Conservation (phyloP, 129 eudicot genomes). For the Centrapalus pauciflorus region DNA sequence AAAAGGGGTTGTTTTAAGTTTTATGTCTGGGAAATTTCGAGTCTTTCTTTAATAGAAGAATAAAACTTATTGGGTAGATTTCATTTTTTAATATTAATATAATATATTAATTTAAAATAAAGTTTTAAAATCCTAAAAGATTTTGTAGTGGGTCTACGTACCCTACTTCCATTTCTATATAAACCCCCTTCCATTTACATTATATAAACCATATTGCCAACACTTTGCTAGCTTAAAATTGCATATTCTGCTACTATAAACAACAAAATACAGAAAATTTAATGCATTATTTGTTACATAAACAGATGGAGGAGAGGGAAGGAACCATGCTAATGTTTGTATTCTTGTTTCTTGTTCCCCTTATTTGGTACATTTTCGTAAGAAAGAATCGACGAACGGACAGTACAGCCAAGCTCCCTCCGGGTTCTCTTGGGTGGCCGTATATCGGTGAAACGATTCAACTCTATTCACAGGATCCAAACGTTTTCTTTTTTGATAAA, state of each 20-base stretch:
- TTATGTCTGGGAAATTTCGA: background rate
- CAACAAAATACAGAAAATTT: constrained; percentile 10
- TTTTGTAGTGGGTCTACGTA: constrained; percentile 1
- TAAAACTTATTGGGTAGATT: background rate
- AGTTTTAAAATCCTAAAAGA: background rate
- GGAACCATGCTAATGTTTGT: constrained; percentile 25
- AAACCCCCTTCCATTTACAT: constrained; percentile 21
- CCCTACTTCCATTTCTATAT: constrained; percentile 19
- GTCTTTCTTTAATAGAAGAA: constrained; percentile 13
- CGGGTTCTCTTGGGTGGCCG: constrained; percentile 67
- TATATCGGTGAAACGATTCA: constrained; percentile 62
- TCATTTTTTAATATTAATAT: background rate
- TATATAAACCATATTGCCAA: constrained; percentile 22
- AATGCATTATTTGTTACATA: background rate
- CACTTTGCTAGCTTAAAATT: too few relatives aligned
- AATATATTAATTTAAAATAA: background rate
- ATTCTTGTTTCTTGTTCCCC: constrained; percentile 30
- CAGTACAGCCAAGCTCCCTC: constrained; percentile 43
- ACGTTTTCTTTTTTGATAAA: constrained; percentile 40
- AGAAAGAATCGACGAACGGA: constrained; percentile 14
- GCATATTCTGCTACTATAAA: constrained; percentile 2
- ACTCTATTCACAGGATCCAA: constrained; percentile 63
- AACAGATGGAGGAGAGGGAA: constrained; percentile 16
- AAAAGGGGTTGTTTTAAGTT: too few relatives aligned
- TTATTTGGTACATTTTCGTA: constrained; percentile 26